Percentiles rank a stretch among this genome's conserved stretches.
Conservation (phyloP, 371 early-diverging fungal species). For the Lichtheimia ornata region DNA sequence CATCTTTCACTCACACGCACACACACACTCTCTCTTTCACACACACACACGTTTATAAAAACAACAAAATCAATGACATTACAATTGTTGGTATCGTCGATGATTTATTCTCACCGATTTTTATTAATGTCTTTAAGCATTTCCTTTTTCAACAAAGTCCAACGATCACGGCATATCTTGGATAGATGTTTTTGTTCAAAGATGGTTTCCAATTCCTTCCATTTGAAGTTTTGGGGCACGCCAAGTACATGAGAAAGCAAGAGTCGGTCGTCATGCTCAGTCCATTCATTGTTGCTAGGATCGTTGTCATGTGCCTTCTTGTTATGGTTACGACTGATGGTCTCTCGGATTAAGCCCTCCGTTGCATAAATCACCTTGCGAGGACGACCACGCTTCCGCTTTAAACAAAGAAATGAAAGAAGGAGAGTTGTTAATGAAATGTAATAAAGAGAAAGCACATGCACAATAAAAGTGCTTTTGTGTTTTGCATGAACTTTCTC, state of each 20-base stretch:
- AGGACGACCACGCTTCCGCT: constrained; percentile 34
- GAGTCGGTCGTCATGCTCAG: constrained; percentile 14
- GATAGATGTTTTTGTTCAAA: constrained; percentile 15
- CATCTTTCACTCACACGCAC: too few relatives aligned
- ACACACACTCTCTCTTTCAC: too few relatives aligned
- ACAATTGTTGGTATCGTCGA: too few relatives aligned
- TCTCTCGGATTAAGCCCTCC: constrained; percentile 2
- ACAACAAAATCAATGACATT: too few relatives aligned
- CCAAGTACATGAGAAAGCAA: constrained; percentile 16
- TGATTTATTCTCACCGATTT: not conserved
- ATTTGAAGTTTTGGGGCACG: constrained; percentile 6
- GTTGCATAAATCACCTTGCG: constrained; percentile 16
- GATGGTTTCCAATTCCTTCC: constrained; percentile 16
- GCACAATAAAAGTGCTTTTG: too few relatives aligned
- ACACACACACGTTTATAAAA: too few relatives aligned
- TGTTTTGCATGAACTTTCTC: not conserved
- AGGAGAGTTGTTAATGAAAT: not conserved
- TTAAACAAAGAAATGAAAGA: not conserved
- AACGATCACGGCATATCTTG: constrained; percentile 15
- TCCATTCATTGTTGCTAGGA: constrained; percentile 10
- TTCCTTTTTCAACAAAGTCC: constrained; percentile 15
- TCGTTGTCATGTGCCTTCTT: constrained; percentile 10
- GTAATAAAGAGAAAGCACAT: not conserved
- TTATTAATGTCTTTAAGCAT: constrained; percentile 5
- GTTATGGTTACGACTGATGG: constrained; percentile 4